phyloP scores from a whole-genome alignment of 306 rosid species.

The barrel medic (Medicago truncatula) region MtrunA17r5.0-ANR NC_053047.1:6455001-6455500 shows the following conservation, averaged over 20 bases:
- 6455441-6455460: constrained; percentile 22
- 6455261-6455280: constrained; percentile 10
- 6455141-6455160: not conserved
- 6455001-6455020: constrained; percentile 62
- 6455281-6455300: constrained; percentile 37
- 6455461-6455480: constrained; percentile 7
- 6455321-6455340: constrained; percentile 1
- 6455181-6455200: not conserved
- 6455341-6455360: constrained; percentile 16
- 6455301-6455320: constrained; percentile 14
- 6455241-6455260: constrained; percentile 15
- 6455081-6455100: not conserved
- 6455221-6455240: constrained; percentile 50
- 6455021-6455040: constrained; percentile 43
- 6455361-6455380: constrained; percentile 24
- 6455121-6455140: not conserved
- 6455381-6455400: constrained; percentile 44
- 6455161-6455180: not conserved
- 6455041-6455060: not conserved
- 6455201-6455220: constrained; percentile 19
- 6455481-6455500: not conserved
- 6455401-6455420: constrained; percentile 55
- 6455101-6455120: not conserved
- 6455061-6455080: not conserved
- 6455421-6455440: constrained; percentile 20